phyloP scores from a whole-genome alignment of 2,329 filamentous ascomycete genomes.

The Bipolaris zeicola region DNA sequence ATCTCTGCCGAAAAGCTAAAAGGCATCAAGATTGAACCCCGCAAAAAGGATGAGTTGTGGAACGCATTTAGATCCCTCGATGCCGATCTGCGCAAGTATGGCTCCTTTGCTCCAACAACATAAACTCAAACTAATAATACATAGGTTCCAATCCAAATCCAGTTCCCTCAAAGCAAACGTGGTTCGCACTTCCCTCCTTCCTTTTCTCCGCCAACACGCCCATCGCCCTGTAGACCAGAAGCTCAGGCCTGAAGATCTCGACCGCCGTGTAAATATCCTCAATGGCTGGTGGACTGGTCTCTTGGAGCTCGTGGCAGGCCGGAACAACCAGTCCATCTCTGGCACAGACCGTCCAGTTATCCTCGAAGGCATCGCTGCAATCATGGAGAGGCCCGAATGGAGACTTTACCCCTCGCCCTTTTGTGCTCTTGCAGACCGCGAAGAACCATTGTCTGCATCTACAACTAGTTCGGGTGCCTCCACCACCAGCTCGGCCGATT shows the following conservation, averaged over 20 bases:
- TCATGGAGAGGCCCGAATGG: conserved; percentile 93
- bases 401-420: conserved; percentile 72
- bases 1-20: conserved; percentile 50
- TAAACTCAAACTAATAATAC: conserved; percentile 10
- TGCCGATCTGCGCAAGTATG: conserved; percentile 69
- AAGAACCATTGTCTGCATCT: conserved; percentile 51
- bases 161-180: conserved; percentile 76
- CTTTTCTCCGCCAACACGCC: conserved; percentile 75
- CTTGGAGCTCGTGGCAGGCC: conserved; percentile 79
- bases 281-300: conserved; percentile 91
- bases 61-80: conserved; percentile 70
- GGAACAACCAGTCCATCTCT: conserved; percentile 75
- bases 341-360: conserved; percentile 83
- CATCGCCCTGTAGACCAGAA: conserved; percentile 68
- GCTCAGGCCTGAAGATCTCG: conserved; percentile 79
- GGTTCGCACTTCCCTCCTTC: conserved; percentile 72
- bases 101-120: not conserved
- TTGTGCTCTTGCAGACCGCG: conserved; percentile 65
- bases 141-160: conserved; percentile 73
- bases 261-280: conserved; percentile 76
- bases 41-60: conserved; percentile 73
- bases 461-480: conserved; percentile 62
- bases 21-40: conserved; percentile 47
- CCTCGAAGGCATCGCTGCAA: conserved; percentile 75
- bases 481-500: conserved; percentile 65